Evolutionary conservation across 768 basidiomycete genomes (phyloP).

Genomic region (Trametes maxima): DNA sequence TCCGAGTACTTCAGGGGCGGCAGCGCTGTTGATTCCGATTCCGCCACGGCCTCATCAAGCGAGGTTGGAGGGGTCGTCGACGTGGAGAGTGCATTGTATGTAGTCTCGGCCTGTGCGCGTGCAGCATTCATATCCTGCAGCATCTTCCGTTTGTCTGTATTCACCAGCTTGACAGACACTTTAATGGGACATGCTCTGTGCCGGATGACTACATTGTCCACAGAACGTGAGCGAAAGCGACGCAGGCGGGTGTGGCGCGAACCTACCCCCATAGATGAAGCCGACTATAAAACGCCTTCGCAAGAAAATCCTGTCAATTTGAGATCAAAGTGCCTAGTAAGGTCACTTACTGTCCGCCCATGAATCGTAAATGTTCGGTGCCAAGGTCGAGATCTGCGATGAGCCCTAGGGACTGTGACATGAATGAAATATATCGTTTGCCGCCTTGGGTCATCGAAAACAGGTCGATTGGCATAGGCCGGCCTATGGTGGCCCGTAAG

Average conservation of each 20-base stretch:
- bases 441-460: constrained; percentile 74
- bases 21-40: constrained; percentile 32
- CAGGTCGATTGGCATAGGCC: constrained; percentile 73
- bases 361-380: constrained; percentile 84
- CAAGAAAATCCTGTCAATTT: neutral
- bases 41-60: neutral
- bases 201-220: constrained; percentile 48
- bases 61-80: neutral
- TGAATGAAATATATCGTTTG: constrained; percentile 70
- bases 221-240: too few species aligned
- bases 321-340: neutral
- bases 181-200: constrained; percentile 69
- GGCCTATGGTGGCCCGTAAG: constrained; percentile 46
- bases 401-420: constrained; percentile 81
- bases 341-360: constrained; percentile 54
- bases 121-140: constrained; percentile 47
- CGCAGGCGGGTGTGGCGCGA: neutral
- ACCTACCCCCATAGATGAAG: constrained; percentile 63
- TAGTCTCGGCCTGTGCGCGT: constrained; percentile 26
- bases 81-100: neutral
- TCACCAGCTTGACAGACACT: constrained; percentile 68
- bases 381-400: constrained; percentile 86
- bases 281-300: constrained; percentile 74
- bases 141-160: constrained; percentile 75
- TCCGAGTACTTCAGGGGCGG: constrained; percentile 51